Conservation (phyloP, 331 rosid species). For the Telfairia occidentalis region DNA sequence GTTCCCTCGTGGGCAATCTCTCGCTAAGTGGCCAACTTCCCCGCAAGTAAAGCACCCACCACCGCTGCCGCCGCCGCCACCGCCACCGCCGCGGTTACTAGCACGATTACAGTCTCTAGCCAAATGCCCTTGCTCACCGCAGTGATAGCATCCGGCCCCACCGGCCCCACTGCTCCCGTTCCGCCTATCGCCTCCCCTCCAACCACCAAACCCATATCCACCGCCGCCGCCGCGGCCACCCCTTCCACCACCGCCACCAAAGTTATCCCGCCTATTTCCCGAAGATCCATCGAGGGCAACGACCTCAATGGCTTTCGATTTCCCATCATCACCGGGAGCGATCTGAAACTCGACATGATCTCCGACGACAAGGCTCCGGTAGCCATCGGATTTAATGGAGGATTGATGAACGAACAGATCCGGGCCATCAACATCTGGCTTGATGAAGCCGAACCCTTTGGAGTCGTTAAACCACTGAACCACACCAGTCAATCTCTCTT, state of each 20-base stretch:
- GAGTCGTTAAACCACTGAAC: conserved; percentile 67
- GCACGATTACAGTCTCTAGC: conserved; percentile 45
- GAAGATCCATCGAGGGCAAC: conserved; percentile 51
- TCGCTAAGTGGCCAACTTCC: conserved; percentile 34
- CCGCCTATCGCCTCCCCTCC: conserved; percentile 49
- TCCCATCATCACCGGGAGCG: conserved; percentile 44
- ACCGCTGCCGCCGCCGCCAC: conserved; percentile 28
- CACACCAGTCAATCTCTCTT: conserved; percentile 57
- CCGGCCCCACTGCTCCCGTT: conserved; percentile 34
- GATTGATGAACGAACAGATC: conserved; percentile 88
- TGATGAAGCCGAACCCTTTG: conserved; percentile 79
- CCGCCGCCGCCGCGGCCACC: conserved; percentile 23
- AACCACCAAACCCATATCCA: conserved; percentile 30
- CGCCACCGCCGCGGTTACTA: neutral
- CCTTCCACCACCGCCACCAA: conserved; percentile 18
- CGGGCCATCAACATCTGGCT: conserved; percentile 58
- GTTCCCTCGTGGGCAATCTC: conserved; percentile 26
- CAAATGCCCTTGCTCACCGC: conserved; percentile 50
- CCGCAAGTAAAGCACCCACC: conserved; percentile 39
- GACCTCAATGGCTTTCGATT: conserved; percentile 67
- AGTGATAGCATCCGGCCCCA: conserved; percentile 45
- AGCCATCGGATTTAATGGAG: conserved; percentile 72
- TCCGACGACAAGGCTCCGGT: conserved; percentile 48
- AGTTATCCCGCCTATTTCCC: conserved; percentile 26
- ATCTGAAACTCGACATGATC: conserved; percentile 58